Base-by-base conservation (phyloP, 139 green algal species). In the Monoraphidium neglectum region DNA sequence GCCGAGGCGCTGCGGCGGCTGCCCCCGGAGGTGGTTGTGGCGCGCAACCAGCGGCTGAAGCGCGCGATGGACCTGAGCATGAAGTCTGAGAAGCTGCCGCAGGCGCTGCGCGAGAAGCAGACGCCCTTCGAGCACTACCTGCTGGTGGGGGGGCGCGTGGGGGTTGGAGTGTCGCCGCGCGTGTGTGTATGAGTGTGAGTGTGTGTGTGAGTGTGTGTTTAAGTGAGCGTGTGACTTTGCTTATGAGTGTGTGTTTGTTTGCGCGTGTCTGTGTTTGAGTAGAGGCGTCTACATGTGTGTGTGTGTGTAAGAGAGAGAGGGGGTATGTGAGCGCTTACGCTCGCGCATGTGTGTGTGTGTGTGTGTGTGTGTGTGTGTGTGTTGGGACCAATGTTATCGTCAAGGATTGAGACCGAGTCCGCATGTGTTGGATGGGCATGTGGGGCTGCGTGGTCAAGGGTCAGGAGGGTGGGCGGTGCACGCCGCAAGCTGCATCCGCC, bases 61-160 rank as follows among this genome's bases (percentile, higher is more conserved):
- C 92, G 96, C 16, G 96, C 94, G 4, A 86, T 92, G 65, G 96
- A 99, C 87, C 72, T 97, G 33, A 93, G 84, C 71, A 79, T 96
- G 75, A 99, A 99, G 90, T 92, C 98, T 62, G 81, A 83, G 15
- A 88, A 92, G 65, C 90, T 98, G 76, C 77, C 87, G 4, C 87
- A 94, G 65, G 95, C 98, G 30, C 71, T 97, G 75, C 90, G 93
- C 70, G 90, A 80, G 3, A 87, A 92, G 89, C 96, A 99, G 87
- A 99, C 95, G 13, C 96, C 96, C 24, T 97, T 91, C 60, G 43
- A 91, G n/a, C 77, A 78, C 57, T 97, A 98, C 80, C 62, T 99
- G 54, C 63, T 88, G 84, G 90, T 97, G 49, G 46, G 77, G 82
- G 46, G 15, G 63, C 61, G 30, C 28, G 12, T 43, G 24, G 12